Evolutionary conservation across 1,139 yeast genomes (phyloP).

Genomic region (Saccharomyces hybrid): DNA sequence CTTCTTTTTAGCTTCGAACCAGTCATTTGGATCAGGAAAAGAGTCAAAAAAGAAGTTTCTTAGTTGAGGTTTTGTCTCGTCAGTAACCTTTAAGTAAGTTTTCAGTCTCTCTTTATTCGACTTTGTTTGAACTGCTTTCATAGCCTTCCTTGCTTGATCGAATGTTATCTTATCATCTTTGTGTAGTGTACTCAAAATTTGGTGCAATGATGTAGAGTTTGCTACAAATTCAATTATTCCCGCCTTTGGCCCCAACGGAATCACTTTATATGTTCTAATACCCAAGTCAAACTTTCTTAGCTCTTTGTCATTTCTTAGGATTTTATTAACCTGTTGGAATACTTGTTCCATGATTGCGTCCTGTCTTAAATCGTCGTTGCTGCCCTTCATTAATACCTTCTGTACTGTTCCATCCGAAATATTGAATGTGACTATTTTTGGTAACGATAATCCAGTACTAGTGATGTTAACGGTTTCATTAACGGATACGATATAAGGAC

Average conservation of each 20-base stretch:
- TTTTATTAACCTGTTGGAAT: slow-evolving; percentile 74
- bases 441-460: slow-evolving; percentile 74
- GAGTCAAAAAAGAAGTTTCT: slow-evolving; percentile 61
- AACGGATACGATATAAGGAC: slow-evolving; percentile 44
- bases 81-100: slow-evolving; percentile 46
- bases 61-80: slow-evolving; percentile 56
- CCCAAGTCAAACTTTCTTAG: slow-evolving; percentile 50
- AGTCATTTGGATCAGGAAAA: slow-evolving; percentile 58
- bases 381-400: slow-evolving; percentile 66
- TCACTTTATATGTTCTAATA: slow-evolving; percentile 79
- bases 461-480: slow-evolving; percentile 51
- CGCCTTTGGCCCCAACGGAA: slow-evolving; percentile 79
- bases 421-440: slow-evolving; percentile 58
- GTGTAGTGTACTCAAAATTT: slow-evolving; percentile 57
- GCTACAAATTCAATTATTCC: slow-evolving; percentile 90
- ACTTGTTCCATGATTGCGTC: slow-evolving; percentile 98
- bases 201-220: slow-evolving; percentile 64
- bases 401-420: slow-evolving; percentile 52
- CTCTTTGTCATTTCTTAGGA: slow-evolving; percentile 50
- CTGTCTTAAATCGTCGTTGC: slow-evolving; percentile 86
- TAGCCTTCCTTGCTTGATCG: slow-evolving; percentile 54
- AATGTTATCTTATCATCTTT: slow-evolving; percentile 42
- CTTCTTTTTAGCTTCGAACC: slow-evolving; percentile 60
- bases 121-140: slow-evolving; percentile 51
- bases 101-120: slow-evolving; percentile 41